These are phyloP conservation scores for Geotrichum siamense DNA, from an alignment of 1,139 yeast genomes.

Conservation along the genomic window DNA sequence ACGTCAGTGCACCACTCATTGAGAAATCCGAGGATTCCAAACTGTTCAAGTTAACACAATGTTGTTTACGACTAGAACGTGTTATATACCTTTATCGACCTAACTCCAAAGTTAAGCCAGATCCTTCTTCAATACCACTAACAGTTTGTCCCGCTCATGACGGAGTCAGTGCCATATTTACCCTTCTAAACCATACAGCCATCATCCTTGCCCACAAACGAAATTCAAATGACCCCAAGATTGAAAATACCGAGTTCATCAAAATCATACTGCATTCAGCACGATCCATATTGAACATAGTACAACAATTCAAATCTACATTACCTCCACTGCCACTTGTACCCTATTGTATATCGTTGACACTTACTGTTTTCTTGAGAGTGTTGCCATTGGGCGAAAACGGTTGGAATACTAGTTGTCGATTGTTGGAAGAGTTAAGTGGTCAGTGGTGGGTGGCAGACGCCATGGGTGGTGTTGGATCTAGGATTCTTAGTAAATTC, in stretches of 20 bases:
- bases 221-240: not conserved
- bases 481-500: constrained; percentile 29
- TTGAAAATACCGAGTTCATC: constrained; percentile 10
- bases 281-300: constrained; percentile 29
- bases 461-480: constrained; percentile 36
- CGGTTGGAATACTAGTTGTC: constrained; percentile 30
- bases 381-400: constrained; percentile 28
- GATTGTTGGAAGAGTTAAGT: constrained; percentile 28
- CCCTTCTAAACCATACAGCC: constrained; percentile 30
- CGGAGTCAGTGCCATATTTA: constrained; percentile 27
- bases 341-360: constrained; percentile 33
- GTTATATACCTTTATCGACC: constrained; percentile 37
- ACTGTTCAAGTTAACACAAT: constrained; percentile 31
- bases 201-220: constrained; percentile 33
- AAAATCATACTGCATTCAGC: constrained; percentile 28
- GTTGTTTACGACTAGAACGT: constrained; percentile 33
- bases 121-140: constrained; percentile 22
- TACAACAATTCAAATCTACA: constrained; percentile 21
- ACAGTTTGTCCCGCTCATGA: constrained; percentile 21
- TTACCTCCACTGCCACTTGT: constrained; percentile 33
- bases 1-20: constrained; percentile 35
- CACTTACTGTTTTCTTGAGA: constrained; percentile 33
- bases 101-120: constrained; percentile 20
- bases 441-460: constrained; percentile 37
- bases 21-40: constrained; percentile 24